phyloP scores from a whole-genome alignment of 2,329 filamentous ascomycete species.

The Knufia fluminis region DNA sequence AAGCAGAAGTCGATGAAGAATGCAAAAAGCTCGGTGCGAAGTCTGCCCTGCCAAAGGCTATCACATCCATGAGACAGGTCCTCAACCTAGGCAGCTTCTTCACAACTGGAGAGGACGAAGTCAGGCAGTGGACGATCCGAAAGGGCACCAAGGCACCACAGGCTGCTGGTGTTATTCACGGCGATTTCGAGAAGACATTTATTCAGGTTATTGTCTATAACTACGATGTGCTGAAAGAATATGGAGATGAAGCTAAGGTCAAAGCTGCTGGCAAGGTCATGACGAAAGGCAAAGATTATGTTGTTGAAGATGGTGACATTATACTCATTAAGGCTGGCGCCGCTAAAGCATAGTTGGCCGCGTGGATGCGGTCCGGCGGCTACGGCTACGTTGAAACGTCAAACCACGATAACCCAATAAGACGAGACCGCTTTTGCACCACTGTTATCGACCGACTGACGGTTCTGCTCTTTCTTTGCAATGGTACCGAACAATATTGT shows the following conservation, averaged over 20 bases:
- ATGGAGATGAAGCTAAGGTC: slow-evolving; percentile 78
- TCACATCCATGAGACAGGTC: slow-evolving; percentile 84
- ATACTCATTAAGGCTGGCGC: slow-evolving; percentile 69
- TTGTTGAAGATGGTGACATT: slow-evolving; percentile 48
- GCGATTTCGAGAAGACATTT: slow-evolving; percentile 98
- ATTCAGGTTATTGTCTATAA: slow-evolving; percentile 96
- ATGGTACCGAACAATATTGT: too few species aligned
- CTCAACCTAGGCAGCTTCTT: slow-evolving; percentile 93
- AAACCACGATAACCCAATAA: not conserved
- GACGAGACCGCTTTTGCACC: too few species aligned
- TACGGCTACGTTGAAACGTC: too few species aligned
- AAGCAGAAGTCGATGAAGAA: slow-evolving; percentile 71
- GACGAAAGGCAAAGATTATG: slow-evolving; percentile 97
- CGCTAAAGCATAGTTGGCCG: slow-evolving; percentile 32
- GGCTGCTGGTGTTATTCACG: slow-evolving; percentile 95
- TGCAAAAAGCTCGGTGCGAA: slow-evolving; percentile 80
- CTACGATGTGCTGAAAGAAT: slow-evolving; percentile 68
- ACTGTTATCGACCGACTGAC: too few species aligned
- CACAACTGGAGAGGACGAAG: slow-evolving; percentile 90
- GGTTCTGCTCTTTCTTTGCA: too few species aligned
- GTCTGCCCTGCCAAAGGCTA: slow-evolving; percentile 83
- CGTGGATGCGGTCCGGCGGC: too few species aligned
- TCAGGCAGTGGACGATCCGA: slow-evolving; percentile 95
- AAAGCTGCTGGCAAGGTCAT: slow-evolving; percentile 93
- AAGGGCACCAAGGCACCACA: slow-evolving; percentile 95